Percentiles rank a stretch among this genome's conserved stretches.
Conservation (phyloP, 2,329 filamentous ascomycete genomes). For the Massarina eburnea region DNA sequence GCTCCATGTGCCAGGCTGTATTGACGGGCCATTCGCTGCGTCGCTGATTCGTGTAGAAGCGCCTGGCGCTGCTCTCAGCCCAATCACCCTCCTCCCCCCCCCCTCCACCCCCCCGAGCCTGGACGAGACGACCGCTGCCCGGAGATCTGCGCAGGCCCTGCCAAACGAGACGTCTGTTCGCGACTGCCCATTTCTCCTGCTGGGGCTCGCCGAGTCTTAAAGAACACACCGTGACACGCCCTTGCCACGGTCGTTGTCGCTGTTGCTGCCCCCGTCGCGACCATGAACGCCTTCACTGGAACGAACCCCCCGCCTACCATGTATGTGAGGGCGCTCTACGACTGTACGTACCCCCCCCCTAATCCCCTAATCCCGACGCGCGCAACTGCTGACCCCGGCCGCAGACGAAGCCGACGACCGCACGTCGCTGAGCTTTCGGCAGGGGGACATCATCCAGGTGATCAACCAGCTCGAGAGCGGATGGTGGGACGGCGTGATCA, state of each 20-base stretch:
- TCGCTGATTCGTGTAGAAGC: slow-evolving; percentile 32
- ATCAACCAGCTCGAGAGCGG: slow-evolving; percentile 97
- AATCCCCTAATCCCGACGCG: not conserved
- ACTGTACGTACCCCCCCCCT: slow-evolving; percentile 4
- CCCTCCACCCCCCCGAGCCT: slow-evolving; percentile 20
- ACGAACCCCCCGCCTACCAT: slow-evolving; percentile 59
- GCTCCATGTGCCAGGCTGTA: slow-evolving; percentile 10
- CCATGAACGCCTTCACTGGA: slow-evolving; percentile 55
- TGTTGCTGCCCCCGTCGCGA: slow-evolving; percentile 17
- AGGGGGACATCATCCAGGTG: slow-evolving; percentile 97
- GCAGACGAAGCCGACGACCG: slow-evolving; percentile 86
- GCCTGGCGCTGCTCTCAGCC: slow-evolving; percentile 34
- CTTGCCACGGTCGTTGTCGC: slow-evolving; percentile 10
- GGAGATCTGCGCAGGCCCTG: slow-evolving; percentile 22
- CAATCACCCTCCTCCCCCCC: slow-evolving; percentile 34
- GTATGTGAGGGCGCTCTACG: slow-evolving; percentile 94
- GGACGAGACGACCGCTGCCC: slow-evolving; percentile 30
- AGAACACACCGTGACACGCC: slow-evolving; percentile 13
- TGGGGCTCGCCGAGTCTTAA: not conserved
- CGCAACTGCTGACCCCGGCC: slow-evolving; percentile 68
- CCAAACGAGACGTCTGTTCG: slow-evolving; percentile 5
- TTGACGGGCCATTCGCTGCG: slow-evolving; percentile 32
- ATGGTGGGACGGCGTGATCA: slow-evolving; percentile 99
- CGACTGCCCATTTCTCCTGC: slow-evolving; percentile 5
- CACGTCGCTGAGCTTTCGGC: slow-evolving; percentile 93